Conservation (phyloP, 2,329 filamentous ascomycete species). For the Plectosphaerella sp. region DNA sequence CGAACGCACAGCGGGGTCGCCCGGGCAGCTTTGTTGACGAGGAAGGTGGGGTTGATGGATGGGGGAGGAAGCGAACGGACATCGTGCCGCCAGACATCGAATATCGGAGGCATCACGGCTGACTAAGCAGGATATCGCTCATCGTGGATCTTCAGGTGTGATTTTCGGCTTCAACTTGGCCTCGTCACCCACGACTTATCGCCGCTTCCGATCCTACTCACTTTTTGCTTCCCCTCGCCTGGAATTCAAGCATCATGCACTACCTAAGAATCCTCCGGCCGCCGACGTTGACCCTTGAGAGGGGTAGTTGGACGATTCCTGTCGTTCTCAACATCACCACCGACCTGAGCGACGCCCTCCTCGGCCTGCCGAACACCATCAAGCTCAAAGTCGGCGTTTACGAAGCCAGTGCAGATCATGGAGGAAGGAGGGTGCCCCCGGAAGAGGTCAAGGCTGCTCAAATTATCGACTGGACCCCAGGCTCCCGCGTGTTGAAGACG, state of each 20-base stretch:
- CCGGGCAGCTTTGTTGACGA: too few species aligned
- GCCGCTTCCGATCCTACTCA: too few species aligned
- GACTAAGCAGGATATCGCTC: too few species aligned
- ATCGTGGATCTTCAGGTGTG: too few species aligned
- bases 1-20: too few species aligned
- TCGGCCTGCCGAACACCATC: conserved; percentile 40
- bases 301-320: conserved; percentile 23
- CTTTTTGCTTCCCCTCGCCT: too few species aligned
- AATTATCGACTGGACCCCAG: conserved; percentile 21
- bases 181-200: too few species aligned
- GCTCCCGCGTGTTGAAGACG: conserved; percentile 30
- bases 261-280: conserved; percentile 52
- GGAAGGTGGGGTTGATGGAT: too few species aligned
- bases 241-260: conserved; percentile 38
- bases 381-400: conserved; percentile 32
- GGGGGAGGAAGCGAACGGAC: too few species aligned
- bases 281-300: conserved; percentile 28
- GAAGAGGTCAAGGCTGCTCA: conserved; percentile 23
- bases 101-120: too few species aligned
- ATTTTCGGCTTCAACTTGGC: too few species aligned
- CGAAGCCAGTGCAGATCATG: conserved; percentile 7
- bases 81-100: too few species aligned
- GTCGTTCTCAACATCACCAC: conserved; percentile 52
- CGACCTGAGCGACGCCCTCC: conserved; percentile 52
- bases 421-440: conserved; percentile 15